A percentile compares a stretch with the other conserved stretches of the same genome.
Evolutionary conservation across 768 basidiomycete species (phyloP).

Genomic region (Kwoniella pini): DNA sequence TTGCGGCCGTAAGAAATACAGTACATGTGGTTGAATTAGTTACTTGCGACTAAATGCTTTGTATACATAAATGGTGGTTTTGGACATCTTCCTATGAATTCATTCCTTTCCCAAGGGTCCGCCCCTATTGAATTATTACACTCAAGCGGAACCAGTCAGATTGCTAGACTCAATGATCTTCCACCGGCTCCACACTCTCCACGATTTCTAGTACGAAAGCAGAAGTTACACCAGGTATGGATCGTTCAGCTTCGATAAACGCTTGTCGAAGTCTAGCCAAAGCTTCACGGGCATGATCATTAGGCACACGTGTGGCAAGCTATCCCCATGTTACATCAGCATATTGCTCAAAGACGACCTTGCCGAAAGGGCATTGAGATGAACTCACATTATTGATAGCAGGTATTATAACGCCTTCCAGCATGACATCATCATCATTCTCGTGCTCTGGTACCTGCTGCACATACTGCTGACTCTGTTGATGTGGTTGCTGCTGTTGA

Average conservation of each 20-base stretch:
- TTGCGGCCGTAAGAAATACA: no score
- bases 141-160: no score
- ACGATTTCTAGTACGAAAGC: slow-evolving; percentile 84
- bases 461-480: neutral
- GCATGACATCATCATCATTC: slow-evolving; percentile 64
- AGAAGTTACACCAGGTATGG: slow-evolving; percentile 90
- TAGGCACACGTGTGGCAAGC: slow-evolving; percentile 83
- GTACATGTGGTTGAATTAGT: no score
- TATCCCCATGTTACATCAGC: neutral
- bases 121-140: no score
- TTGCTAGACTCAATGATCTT: slow-evolving; percentile 21
- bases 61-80: no score
- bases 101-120: no score
- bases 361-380: neutral
- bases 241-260: slow-evolving; percentile 90
- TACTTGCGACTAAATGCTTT: no score
- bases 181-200: slow-evolving; percentile 53
- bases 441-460: slow-evolving; percentile 25
- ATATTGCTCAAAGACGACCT: neutral
- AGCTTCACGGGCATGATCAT: slow-evolving; percentile 85
- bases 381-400: slow-evolving; percentile 86
- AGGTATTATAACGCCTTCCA: slow-evolving; percentile 91
- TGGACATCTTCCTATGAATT: no score
- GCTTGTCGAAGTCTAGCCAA: slow-evolving; percentile 84
- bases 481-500: neutral